Base-by-base conservation (phyloP, 345 rosid genomes). In the Anastatica hierochuntica region DNA sequence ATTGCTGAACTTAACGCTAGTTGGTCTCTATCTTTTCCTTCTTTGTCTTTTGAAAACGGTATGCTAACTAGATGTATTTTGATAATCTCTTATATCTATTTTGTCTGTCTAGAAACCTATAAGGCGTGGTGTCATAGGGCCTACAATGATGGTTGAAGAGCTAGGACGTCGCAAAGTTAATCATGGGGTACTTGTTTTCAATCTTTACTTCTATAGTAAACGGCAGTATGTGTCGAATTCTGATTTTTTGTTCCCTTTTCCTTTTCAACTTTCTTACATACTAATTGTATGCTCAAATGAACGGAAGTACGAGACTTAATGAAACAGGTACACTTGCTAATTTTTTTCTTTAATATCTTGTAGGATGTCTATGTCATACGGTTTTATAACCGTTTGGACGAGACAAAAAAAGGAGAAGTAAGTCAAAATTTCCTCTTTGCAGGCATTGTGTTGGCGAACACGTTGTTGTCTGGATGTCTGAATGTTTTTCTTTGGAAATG, bases 331-430 rank as follows among this genome's bases (percentile, higher is more conserved):
- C 44, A 13, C 18, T 63, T 48, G 43, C 39, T 53, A 53, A 43
- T 15, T 12, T 58, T 26, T 37, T 41, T 53, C 39, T 56, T 47
- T 55, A 62, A 23, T 50, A 51, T 48, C 45, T 54, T 73, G 76
- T 62, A 92, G 96, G 98, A 92, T 52, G 46, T 88, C 34, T 88
- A 88, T 46, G 83, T 77, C 51, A 46, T 88, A 55, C 79, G 81
- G 58, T 79, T 92, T 69, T 85, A 74, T 62, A 88, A 64, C 38
- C 76, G 90, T 59, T 68, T 84, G 77, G 96, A 88, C 45, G 94
- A 88, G 70, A 36, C 84, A 13, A 85, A 74, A 72, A 92, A 88
- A 48, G 98, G 96, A 74, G 88, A 90, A 76, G 96, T 90, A 70
- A 79, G 90, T 77, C 66, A 6, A 9, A 21, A 3, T 29, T 58